These are phyloP conservation scores for Cadophora gregata DNA, from an alignment of 2,329 filamentous ascomycete genomes.

Conservation along the genomic window DNA sequence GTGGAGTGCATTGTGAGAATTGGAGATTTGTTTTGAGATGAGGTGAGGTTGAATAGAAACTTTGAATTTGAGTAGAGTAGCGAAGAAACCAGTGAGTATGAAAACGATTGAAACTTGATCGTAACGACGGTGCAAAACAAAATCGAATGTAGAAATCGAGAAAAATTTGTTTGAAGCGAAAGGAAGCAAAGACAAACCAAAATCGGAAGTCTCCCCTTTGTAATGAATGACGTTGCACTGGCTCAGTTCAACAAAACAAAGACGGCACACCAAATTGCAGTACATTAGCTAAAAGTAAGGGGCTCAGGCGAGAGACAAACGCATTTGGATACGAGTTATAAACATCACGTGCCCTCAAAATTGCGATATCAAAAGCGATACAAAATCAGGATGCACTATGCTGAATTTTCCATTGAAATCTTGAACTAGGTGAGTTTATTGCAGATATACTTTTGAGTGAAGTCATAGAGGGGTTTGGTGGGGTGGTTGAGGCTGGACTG, in stretches of 20 bases:
- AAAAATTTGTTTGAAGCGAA: background rate
- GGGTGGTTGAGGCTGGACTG: background rate
- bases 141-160: background rate
- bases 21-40: background rate
- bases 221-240: background rate
- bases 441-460: background rate
- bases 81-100: background rate
- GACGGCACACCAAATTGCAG: slow-evolving; percentile 4
- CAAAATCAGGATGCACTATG: background rate
- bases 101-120: background rate
- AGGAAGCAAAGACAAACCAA: background rate
- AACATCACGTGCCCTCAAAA: background rate
- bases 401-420: background rate
- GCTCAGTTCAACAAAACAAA: background rate
- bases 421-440: background rate
- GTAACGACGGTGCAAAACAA: background rate
- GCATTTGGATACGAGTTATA: background rate
- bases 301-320: background rate
- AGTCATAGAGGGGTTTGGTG: background rate
- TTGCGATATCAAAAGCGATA: no score
- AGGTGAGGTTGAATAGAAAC: background rate
- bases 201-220: background rate
- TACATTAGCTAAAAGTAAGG: background rate
- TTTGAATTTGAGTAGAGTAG: background rate
- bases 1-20: background rate